phyloP scores from a whole-genome alignment of 202 grass and related monocot species.

The Schoenoplectus triqueter region DNA sequence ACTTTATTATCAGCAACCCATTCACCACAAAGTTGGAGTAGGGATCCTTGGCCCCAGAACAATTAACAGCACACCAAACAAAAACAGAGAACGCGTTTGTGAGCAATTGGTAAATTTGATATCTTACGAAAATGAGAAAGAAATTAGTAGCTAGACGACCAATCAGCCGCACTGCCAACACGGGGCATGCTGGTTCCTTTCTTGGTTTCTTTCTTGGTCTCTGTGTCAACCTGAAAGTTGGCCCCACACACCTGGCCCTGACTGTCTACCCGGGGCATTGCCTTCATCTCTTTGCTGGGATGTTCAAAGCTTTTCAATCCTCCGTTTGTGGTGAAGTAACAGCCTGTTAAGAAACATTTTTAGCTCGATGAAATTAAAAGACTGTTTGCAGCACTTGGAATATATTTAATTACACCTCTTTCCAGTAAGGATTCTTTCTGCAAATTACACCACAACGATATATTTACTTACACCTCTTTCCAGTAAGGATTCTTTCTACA shows the following conservation, averaged over 20 bases:
- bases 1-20: constrained; percentile 17
- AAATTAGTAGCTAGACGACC: constrained; percentile 72
- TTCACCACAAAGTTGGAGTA: not conserved
- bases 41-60: not conserved
- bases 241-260: constrained; percentile 89
- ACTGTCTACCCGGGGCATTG: constrained; percentile 86
- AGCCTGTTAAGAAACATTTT: constrained; percentile 54
- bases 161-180: constrained; percentile 84
- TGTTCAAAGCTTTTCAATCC: constrained; percentile 95
- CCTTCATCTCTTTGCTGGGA: constrained; percentile 78
- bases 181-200: constrained; percentile 57
- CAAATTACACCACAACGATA: too few species aligned
- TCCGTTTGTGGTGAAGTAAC: constrained; percentile 96
- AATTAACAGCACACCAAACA: constrained; percentile 3
- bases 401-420: not conserved
- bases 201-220: constrained; percentile 72
- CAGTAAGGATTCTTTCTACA: not conserved
- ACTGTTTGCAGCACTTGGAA: not conserved
- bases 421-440: not conserved
- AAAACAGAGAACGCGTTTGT: not conserved
- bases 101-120: constrained; percentile 9
- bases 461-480: not conserved
- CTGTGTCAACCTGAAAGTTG: constrained; percentile 76
- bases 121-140: not conserved
- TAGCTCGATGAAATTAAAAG: not conserved